These are phyloP conservation scores for Candida frijolesensis DNA, from an alignment of 1,139 yeast species.

Conservation along the genomic window DNA sequence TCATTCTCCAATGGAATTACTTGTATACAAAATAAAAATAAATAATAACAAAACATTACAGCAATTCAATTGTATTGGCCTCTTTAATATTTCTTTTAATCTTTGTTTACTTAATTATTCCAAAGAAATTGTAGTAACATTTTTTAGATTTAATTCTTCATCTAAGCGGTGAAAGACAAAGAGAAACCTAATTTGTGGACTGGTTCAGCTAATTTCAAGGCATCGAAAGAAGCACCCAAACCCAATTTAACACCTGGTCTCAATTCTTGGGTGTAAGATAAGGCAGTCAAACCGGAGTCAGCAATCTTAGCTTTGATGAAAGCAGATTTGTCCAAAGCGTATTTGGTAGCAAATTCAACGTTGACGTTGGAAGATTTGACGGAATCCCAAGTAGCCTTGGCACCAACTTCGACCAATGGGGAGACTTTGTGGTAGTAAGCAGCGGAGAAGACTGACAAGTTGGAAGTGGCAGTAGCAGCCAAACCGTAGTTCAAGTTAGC, in stretches of 20 bases:
- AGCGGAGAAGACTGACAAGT: slow-evolving; percentile 89
- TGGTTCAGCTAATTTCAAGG: slow-evolving; percentile 93
- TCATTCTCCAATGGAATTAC: not conserved
- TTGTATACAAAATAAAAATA: slow-evolving; percentile 1
- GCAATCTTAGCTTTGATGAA: slow-evolving; percentile 96
- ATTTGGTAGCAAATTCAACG: slow-evolving; percentile 96
- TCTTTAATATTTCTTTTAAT: slow-evolving; percentile 2
- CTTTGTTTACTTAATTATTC: not conserved
- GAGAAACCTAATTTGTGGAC: slow-evolving; percentile 98
- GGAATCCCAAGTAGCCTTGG: slow-evolving; percentile 96
- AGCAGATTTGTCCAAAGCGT: slow-evolving; percentile 82
- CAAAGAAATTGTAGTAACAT: not conserved
- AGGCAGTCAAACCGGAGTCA: slow-evolving; percentile 93
- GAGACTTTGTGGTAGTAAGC: slow-evolving; percentile 97
- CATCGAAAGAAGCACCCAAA: slow-evolving; percentile 96
- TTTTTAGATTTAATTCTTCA: not conserved
- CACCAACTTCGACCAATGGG: slow-evolving; percentile 93
- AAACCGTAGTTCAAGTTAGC: slow-evolving; percentile 85
- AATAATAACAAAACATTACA: not conserved
- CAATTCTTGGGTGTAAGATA: slow-evolving; percentile 91
- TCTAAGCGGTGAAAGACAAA: slow-evolving; percentile 84
- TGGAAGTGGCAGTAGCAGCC: slow-evolving; percentile 86
- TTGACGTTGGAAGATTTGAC: slow-evolving; percentile 66
- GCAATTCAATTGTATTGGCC: not conserved
- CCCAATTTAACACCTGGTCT: slow-evolving; percentile 98